Percentiles rank a stretch among this genome's conserved stretches.
These are phyloP conservation scores for Verticillium alfalfae DNA, from an alignment of 2,329 filamentous ascomycete species.

Conservation along the genomic window DNA sequence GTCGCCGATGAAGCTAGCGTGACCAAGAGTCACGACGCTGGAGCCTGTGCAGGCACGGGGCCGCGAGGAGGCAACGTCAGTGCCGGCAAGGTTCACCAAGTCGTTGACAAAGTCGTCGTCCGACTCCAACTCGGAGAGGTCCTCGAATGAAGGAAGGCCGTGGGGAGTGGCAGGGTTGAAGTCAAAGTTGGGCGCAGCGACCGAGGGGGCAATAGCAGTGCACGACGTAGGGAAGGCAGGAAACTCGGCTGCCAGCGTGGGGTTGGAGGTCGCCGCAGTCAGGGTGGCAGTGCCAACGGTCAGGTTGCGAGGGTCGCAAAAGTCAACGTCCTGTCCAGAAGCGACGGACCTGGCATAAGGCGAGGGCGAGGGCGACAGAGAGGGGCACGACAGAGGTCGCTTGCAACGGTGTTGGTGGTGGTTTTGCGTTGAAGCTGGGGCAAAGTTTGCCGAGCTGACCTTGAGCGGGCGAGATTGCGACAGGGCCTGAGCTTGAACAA, in stretches of 20 bases:
- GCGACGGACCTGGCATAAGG: constrained; percentile 66
- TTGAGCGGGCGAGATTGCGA: constrained; percentile 36
- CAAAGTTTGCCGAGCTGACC: constrained; percentile 51
- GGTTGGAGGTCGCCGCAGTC: constrained; percentile 34
- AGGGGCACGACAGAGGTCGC: constrained; percentile 74
- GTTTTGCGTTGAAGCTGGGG: not conserved
- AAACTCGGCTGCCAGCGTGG: constrained; percentile 54
- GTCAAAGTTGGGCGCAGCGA: constrained; percentile 39
- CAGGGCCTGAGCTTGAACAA: constrained; percentile 18
- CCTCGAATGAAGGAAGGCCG: constrained; percentile 71
- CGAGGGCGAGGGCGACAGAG: constrained; percentile 80
- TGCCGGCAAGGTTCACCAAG: constrained; percentile 14
- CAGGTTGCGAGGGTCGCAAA: constrained; percentile 87
- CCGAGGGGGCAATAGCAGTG: constrained; percentile 39
- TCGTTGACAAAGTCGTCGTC: constrained; percentile 15
- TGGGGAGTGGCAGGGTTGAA: constrained; percentile 44
- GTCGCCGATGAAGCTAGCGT: constrained; percentile 72
- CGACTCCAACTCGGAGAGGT: constrained; percentile 83
- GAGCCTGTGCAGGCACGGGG: constrained; percentile 63
- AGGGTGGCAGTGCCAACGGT: constrained; percentile 53
- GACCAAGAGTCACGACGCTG: constrained; percentile 61
- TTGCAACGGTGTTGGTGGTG: constrained; percentile 44
- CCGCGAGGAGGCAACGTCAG: constrained; percentile 61
- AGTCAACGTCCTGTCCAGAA: constrained; percentile 70
- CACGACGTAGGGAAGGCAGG: constrained; percentile 53